Conservation (phyloP, 164 flowering plant species). For the Akebia trifoliata region DNA sequence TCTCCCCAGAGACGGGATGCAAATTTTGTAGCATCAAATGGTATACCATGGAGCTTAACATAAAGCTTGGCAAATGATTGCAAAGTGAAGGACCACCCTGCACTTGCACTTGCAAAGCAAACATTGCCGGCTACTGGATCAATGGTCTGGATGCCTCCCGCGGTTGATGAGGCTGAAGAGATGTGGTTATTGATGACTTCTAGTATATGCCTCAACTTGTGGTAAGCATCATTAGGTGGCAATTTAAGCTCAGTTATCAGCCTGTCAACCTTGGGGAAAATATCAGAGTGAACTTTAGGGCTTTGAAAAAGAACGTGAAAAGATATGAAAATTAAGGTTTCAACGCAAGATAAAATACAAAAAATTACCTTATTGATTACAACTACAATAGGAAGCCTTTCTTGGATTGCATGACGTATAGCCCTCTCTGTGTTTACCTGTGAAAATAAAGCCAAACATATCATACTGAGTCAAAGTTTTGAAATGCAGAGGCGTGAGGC, state of each 20-base stretch:
- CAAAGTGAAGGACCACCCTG: slow-evolving; percentile 97
- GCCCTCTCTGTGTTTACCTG: slow-evolving; percentile 98
- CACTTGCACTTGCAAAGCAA: slow-evolving; percentile 95
- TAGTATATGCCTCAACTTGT: slow-evolving; percentile 78
- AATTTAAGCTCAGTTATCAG: slow-evolving; percentile 95
- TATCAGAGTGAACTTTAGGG: neutral
- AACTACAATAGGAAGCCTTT: slow-evolving; percentile 87
- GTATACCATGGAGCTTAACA: slow-evolving; percentile 87
- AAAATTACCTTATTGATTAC: slow-evolving; percentile 84
- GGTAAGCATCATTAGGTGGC: slow-evolving; percentile 96
- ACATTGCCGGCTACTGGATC: slow-evolving; percentile 96
- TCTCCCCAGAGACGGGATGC: slow-evolving; percentile 98
- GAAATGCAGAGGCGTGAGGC: no score
- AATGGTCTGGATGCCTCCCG: slow-evolving; percentile 69
- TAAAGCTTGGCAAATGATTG: slow-evolving; percentile 94
- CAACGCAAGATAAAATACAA: neutral
- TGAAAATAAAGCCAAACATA: neutral
- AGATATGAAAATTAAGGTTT: neutral
- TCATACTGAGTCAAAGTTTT: neutral
- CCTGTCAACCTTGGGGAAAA: slow-evolving; percentile 70
- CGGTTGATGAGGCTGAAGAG: slow-evolving; percentile 78
- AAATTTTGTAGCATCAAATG: slow-evolving; percentile 86
- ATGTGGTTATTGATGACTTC: slow-evolving; percentile 86
- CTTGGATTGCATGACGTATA: slow-evolving; percentile 97
- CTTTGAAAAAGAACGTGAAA: neutral